Evolutionary conservation across 140 eudicot genomes (phyloP), one percentile per base, ranked within the genome.

Genomic region (Anethum foeniculum): DNA sequence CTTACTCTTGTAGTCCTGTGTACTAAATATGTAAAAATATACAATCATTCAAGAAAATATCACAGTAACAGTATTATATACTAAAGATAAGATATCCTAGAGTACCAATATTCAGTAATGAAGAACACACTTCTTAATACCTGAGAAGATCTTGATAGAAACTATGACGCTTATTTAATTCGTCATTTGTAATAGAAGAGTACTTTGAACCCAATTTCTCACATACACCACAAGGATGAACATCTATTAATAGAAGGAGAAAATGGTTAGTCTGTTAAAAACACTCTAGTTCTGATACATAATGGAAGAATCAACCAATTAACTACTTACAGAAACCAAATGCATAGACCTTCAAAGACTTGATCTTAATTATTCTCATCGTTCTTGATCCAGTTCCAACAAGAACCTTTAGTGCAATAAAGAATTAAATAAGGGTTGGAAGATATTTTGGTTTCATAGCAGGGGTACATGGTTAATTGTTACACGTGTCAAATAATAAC

Each of bases 371-470:
- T 69, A 95, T 86, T 78, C 85, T 92, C 95, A 92, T 90, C 10
- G 85, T 89, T 85, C 89, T 91, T 7, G 97, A 90, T 80, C 99
- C 99, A 83, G 99, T 95, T 83, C 96, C 99, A 87, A 95, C 99
- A 81, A 95, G 99, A 74, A 95, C 92, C 99, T 94, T 75, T 8
- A 44, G 58, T 75, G 16, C 28, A 88, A 87, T 65, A 76, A 30
- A 79, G 39, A 58, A 14, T 25, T 25, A 62, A 0, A 15, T n/a
- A 47, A 39, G 32, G 77, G 7, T 16, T 39, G 48, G 21, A 4
- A 21, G 4, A 38, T 19, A 71, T 1, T 15, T 39, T 15, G 44
- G 74, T 4, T 30, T 27, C 41, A 38, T 19, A 32, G 39, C 30
- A 36, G 49, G 11, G 38, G 14, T 2, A n/a, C 34, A 62, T 62